These are phyloP conservation scores for Colletotrichum sp. DNA, from an alignment of 2,329 filamentous ascomycete genomes.

Conservation along the genomic window DNA sequence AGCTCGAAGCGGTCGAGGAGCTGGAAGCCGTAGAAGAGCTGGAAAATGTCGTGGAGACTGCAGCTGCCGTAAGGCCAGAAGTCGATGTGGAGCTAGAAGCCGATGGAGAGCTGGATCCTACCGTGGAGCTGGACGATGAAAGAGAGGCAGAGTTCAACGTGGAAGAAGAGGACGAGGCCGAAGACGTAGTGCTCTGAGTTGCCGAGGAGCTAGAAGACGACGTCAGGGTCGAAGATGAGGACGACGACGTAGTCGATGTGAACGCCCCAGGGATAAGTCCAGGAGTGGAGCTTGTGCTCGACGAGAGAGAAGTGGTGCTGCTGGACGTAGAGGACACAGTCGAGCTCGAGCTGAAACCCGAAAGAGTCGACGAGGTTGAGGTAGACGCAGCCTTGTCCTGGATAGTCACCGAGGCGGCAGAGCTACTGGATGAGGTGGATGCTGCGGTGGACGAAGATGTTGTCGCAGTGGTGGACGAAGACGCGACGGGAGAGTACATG, in stretches of 20 bases:
- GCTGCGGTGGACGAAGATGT: not conserved
- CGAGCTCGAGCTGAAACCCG: not conserved
- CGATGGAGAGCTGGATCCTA: accelerated
- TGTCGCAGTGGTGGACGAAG: not conserved
- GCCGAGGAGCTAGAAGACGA: not conserved
- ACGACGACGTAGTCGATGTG: not conserved
- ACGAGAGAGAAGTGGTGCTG: not conserved
- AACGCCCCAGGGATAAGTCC: not conserved
- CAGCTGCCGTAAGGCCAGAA: not conserved
- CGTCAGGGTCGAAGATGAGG: not conserved
- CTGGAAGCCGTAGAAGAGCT: not conserved
- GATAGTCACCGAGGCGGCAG: not conserved
- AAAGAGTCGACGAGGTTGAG: not conserved
- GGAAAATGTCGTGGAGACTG: not conserved
- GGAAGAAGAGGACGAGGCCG: not conserved
- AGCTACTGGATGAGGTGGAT: not conserved
- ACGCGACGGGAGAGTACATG: constrained; percentile 17
- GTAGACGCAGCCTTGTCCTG: not conserved
- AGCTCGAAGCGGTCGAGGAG: not conserved
- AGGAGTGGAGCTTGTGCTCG: not conserved
- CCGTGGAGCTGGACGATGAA: not conserved
- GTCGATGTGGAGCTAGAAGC: not conserved
- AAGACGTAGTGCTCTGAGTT: not conserved
- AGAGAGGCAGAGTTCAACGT: not conserved
- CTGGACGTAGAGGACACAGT: not conserved